Base-by-base conservation (phyloP, 2,329 filamentous ascomycete species). In the Leptosphaerulina australis region DNA sequence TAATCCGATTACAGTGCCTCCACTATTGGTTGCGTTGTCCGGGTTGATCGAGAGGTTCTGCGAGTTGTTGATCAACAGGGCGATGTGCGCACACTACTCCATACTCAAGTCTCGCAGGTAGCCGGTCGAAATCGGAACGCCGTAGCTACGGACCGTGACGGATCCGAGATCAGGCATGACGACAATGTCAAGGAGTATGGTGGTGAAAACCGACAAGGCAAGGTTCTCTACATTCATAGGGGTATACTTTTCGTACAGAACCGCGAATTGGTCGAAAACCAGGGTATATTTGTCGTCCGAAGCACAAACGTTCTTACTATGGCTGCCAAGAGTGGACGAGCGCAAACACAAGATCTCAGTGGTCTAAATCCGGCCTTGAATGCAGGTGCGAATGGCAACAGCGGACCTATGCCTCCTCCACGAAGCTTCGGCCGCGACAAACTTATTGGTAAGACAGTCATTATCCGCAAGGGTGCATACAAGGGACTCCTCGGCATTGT, bases 401-500 rank as follows among this genome's bases (percentile, higher is more conserved):
- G 81, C 77, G 78, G 80, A 75, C 58, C 59, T 20, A 73, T 75
- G 83, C 82, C 86, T 11, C 91, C 91, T 34, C 88, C 88, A 30
- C 88, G 87, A 70, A 79, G 76, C 26, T 83, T 85, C 43, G 91
- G 91, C 17, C 85, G 91, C 29, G 94, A 99, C 72, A 85, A 86
- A 46, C 81, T 94, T 21, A 86, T 97, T 56, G 92, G 92, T 33
- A 93, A 96, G 76, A 97, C 91, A 0, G 91, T 97, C 34, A 90
- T 88, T 41, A 88, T 97, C 66, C 85, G 87, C 49, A 91, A 88
- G 68, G 94, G 94, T 21, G 86, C 88, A 17, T 91, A 93, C 79
- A 99, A 99, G 76, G 93, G 93, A 48, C 81, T 97, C 33, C 79
- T 97, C 31, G 94, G 94, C 63, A 96, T 97, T 59, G 92, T 99